Base-by-base conservation (phyloP, 2,329 filamentous ascomycete genomes). In the Exophiala oligosperma region DNA sequence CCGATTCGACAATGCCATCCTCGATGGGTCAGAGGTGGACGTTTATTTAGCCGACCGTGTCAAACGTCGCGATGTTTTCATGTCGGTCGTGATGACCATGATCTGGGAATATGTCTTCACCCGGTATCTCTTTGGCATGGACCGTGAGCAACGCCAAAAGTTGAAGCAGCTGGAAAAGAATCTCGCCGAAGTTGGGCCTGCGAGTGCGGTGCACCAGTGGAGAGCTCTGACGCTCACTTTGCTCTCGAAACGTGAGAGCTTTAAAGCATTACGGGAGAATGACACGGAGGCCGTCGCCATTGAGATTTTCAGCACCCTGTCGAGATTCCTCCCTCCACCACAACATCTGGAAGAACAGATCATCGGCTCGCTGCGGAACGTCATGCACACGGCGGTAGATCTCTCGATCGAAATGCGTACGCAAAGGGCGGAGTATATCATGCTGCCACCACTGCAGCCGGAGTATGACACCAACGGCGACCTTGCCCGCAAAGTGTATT, bases 41-140 rank as follows among this genome's bases (percentile, higher is more conserved):
- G 79, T 81, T 57, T 94, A 96, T 70, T 86, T 99, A 49, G 84
- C 84, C 65, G 93, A 99, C 72, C 90, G 95, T 40, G 89, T 97
- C 54, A 87, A 84, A 69, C 88, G 94, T 61, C 87, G 93, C 60
- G 93, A 97, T 72, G 87, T 97, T 58, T 97, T 99, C 81, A 97
- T 97, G 91, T 94, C 92, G 38, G 92, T 99, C 74, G 91, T 93
- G 56, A 97, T 97, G 92, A 94, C 90, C 61, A 97, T 99, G 92
- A 87, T 99, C 52, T 99, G 92, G 92, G 94, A 99, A 74, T 97
- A 95, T 70, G 88, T 99, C 71, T 99, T 99, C 72, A 97, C 93
- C 7, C 87, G 94, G 64, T 99, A 99, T 73, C 86, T 99, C 26
- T 99, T 99, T 72, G 94, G 94, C 68, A 96, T 99, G 91, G 94